Base-by-base conservation (phyloP, 768 basidiomycete species). In the Paxillus involutus region DNA sequence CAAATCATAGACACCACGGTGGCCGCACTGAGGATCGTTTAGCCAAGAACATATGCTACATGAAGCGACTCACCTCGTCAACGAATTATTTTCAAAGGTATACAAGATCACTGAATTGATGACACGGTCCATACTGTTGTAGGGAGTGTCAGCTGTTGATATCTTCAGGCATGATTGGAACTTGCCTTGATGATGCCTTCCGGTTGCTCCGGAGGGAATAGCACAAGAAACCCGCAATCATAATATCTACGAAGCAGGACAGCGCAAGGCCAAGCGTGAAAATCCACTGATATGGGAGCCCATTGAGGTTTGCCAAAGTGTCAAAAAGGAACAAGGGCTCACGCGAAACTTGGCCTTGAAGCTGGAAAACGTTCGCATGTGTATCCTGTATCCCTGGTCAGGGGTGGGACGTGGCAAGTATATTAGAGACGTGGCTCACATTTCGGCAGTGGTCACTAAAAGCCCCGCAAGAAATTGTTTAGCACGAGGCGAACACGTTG, bases 241-340 rank as follows among this genome's bases (percentile, higher is more conserved):
- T 63, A 30, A 83, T 60, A 56, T 84, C 82, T 13, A 83, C 66
- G 6, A 72, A 62, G 5, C 76, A 77, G 3, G 81, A 82, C 12
- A 82, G 66, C 0, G 77, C 69, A 4, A 84, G 70, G 9, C 81
- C 82, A 1, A 73, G 67, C 3, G 81, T 82, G 52, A 83, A 82
- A 13, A 78, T 63, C 74, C 77, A 78, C 80, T 82, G 51, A 37
- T 51, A 14, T 36, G 29, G 14, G 44, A 45, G 17, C 26, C 37
- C 37, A 17, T 49, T 21, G 46, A 24, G 50, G 58, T 59, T 51
- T 65, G 17, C 26, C 21, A 11, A 26, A 60, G 36, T 39, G 57
- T 63, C 16, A 58, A 41, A 3, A 55, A 24, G 3, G 6, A 5
- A 39, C 26, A 47, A 29, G 29, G 44, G 14, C 59, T 46, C 41